These are phyloP conservation scores for Tetrapisispora arboricola DNA, from an alignment of 805 yeast genomes.

Conservation along the genomic window DNA sequence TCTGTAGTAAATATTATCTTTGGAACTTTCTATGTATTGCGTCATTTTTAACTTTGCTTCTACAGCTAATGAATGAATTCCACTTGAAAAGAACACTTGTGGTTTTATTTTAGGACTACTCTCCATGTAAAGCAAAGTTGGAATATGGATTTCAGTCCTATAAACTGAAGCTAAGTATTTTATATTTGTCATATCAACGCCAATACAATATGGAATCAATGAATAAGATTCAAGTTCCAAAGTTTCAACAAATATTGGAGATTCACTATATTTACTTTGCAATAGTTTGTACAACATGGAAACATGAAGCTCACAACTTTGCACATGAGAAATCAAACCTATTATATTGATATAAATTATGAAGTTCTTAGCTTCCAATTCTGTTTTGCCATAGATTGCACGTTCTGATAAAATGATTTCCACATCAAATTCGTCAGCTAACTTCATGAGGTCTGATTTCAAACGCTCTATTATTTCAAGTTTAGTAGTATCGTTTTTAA, in stretches of 20 bases:
- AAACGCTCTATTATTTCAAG: slow-evolving; percentile 2
- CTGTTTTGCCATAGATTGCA: slow-evolving; percentile 2
- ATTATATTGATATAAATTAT: slow-evolving; percentile 7
- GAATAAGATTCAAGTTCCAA: slow-evolving; percentile 16
- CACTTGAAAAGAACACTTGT: slow-evolving; percentile 15
- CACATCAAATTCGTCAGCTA: slow-evolving; percentile 12
- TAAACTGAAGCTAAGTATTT: slow-evolving; percentile 10
- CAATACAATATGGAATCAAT: slow-evolving; percentile 16
- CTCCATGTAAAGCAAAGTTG: slow-evolving; percentile 7
- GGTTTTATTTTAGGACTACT: slow-evolving; percentile 6
- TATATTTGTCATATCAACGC: slow-evolving; percentile 16
- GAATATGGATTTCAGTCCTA: slow-evolving; percentile 14
- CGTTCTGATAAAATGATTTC: slow-evolving; percentile 12
- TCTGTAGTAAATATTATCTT: slow-evolving; percentile 10
- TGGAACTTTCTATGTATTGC: slow-evolving; percentile 6
- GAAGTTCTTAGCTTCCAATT: neutral
- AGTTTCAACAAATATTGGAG: slow-evolving; percentile 11
- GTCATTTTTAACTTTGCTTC: slow-evolving; percentile 14
- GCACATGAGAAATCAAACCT: slow-evolving; percentile 14
- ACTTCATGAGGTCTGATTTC: slow-evolving; percentile 2
- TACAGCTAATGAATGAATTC: slow-evolving; percentile 11
- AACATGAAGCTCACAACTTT: slow-evolving; percentile 12
- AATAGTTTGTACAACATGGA: slow-evolving; percentile 10
- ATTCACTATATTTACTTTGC: neutral
- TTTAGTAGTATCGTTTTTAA: neutral